Evolutionary conservation across 2,329 filamentous ascomycete genomes (phyloP).

Genomic region (Aureobasidium sp.): DNA sequence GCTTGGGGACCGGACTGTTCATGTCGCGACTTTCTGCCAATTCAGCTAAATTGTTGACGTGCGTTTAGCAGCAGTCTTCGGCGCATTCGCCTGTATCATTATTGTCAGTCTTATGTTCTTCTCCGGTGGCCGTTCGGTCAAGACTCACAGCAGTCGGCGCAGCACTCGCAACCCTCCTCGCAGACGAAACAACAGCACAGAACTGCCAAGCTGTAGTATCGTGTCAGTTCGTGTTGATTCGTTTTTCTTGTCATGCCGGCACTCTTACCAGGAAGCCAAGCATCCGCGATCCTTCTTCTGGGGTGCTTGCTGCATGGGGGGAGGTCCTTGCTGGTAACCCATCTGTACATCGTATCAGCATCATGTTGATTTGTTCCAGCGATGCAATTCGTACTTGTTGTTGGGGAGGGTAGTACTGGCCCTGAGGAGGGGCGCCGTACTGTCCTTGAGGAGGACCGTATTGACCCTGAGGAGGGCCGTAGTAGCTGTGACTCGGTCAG

Average conservation of each 20-base stretch:
- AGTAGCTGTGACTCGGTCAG: slow-evolving; percentile 20
- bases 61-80: slow-evolving; percentile 26
- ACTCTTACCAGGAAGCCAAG: slow-evolving; percentile 36
- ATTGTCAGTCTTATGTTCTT: not conserved
- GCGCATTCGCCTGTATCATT: slow-evolving; percentile 35
- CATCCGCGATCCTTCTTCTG: slow-evolving; percentile 41
- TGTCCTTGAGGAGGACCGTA: slow-evolving; percentile 26
- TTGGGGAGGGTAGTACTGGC: slow-evolving; percentile 28
- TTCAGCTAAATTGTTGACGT: not conserved
- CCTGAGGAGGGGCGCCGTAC: slow-evolving; percentile 20
- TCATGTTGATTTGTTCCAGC: not conserved
- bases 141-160: slow-evolving; percentile 46
- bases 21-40: not conserved
- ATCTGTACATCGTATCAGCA: slow-evolving; percentile 12
- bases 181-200: slow-evolving; percentile 58
- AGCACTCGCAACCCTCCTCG: slow-evolving; percentile 57
- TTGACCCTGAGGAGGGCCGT: slow-evolving; percentile 23
- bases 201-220: slow-evolving; percentile 34
- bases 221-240: not conserved
- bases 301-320: slow-evolving; percentile 34
- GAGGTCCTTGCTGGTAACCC: slow-evolving; percentile 41
- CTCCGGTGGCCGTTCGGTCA: no score
- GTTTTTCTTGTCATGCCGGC: not conserved
- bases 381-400: slow-evolving; percentile 18
- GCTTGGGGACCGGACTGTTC: not conserved